Base-by-base conservation (phyloP, 352 stramenopile species). In the Phytophthora nicotianae region DNA sequence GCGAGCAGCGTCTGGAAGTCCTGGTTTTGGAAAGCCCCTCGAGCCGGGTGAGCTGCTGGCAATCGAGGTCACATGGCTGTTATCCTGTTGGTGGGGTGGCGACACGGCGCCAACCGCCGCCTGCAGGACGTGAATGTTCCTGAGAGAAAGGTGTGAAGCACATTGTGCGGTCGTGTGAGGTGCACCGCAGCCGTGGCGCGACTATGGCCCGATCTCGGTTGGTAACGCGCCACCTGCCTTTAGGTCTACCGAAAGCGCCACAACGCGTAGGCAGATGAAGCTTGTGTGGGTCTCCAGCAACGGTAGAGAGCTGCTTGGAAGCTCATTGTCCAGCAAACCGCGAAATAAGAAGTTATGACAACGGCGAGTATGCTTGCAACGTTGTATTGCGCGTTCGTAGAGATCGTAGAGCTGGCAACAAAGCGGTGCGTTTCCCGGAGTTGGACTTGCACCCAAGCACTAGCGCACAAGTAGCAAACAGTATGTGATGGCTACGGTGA, bases 151-250 rank as follows among this genome's bases (percentile, higher is more conserved):
- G 56, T 70, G 60, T 58, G 45, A 65, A 50, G 26, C 50, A 17
- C 33, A 54, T 68, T 62, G 60, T 68, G 41, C 43, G 48, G 50
- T 70, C 27, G 32, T 38, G 32, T 13, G 6, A 1, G 32, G 64
- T 68, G 52, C 38, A 50, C 46, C 58, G 17, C 58, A 27, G 43
- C 43, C 27, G 58, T 29, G 14, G 6, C 46, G 59, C 59, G 50
- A 53, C 47, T 69, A 46, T 60, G 47, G 33, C 40, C 26, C n/a
- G 26, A 33, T 14, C n/a, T n/a, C 42, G 17, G 46, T 58, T 49
- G 48, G 64, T 72, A 72, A 72, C 41, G 50, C 46, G 17, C 46
- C 58, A 65, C 65, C 43, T 72, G 65, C 53, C 35, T 46, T 40
- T 40, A 23, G 46, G 46, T 43, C 37, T 61, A 63, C 17, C 35